Conservation (phyloP, 495 filamentous ascomycete genomes). For the Parathielavia hyrcaniae region DNA sequence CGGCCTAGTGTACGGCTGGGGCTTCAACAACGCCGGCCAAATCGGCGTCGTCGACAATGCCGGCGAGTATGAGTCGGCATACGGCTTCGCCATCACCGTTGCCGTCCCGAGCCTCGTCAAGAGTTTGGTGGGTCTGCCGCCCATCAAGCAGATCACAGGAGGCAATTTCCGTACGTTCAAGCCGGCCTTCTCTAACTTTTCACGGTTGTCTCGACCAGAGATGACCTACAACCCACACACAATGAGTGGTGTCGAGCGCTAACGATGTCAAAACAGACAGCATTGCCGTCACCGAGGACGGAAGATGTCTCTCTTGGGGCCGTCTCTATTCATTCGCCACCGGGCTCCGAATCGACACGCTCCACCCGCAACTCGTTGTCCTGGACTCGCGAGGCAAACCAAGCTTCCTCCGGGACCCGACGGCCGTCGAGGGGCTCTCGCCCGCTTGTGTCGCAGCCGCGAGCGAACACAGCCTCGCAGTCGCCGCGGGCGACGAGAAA, state of each 20-base stretch:
- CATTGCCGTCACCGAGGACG: constrained; percentile 39
- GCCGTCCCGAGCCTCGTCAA: constrained; percentile 1
- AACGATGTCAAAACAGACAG: constrained; percentile 33
- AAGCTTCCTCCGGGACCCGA: constrained; percentile 17
- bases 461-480: constrained; percentile 52
- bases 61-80: constrained; percentile 47
- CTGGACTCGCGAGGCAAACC: constrained; percentile 27
- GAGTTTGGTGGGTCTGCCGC: not conserved
- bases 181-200: too few species aligned
- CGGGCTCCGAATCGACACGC: constrained; percentile 51
- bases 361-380: constrained; percentile 35
- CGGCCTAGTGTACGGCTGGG: constrained; percentile 73
- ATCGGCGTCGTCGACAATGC: constrained; percentile 44
- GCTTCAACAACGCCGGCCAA: constrained; percentile 74
- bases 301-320: constrained; percentile 10
- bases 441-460: constrained; percentile 39
- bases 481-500: constrained; percentile 48
- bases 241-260: too few species aligned
- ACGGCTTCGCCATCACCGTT: constrained; percentile 45
- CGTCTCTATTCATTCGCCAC: constrained; percentile 38
- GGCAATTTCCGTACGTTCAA: constrained; percentile 41
- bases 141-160: constrained; percentile 33
- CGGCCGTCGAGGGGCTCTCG: constrained; percentile 20
- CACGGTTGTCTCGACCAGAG: too few species aligned
- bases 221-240: too few species aligned